phyloP scores from a whole-genome alignment of 78 protist genomes.

The Dictyostelium firmibasis region DNA sequence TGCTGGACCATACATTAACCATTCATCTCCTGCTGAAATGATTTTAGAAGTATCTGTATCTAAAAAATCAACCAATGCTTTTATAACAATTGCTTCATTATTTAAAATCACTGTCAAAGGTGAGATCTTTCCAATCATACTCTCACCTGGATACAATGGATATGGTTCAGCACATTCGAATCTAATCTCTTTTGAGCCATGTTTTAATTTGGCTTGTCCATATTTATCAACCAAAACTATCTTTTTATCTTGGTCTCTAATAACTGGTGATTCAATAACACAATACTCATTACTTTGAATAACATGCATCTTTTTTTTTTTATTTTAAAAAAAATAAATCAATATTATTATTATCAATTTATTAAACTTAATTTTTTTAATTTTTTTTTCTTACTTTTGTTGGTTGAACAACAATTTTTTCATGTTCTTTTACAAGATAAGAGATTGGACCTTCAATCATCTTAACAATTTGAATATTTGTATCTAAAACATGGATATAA shows the following conservation, averaged over 20 bases:
- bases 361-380: background rate
- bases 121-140: conserved; percentile 20
- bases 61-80: conserved; percentile 61
- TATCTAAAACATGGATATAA: conserved; percentile 41
- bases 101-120: conserved; percentile 45
- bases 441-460: conserved; percentile 76
- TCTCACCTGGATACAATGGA: conserved; percentile 84
- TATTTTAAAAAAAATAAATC: background rate
- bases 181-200: conserved; percentile 85
- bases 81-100: conserved; percentile 75
- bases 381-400: background rate
- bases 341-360: background rate
- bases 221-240: conserved; percentile 15
- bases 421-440: conserved; percentile 76
- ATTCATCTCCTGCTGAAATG: conserved; percentile 83
- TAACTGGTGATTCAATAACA: conserved; percentile 70
- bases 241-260: background rate
- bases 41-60: background rate
- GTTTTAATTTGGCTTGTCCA: conserved; percentile 68
- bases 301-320: background rate
- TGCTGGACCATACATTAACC: conserved; percentile 77
- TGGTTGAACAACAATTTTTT: conserved; percentile 61
- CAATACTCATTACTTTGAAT: conserved; percentile 77
- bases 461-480: conserved; percentile 12
- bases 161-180: conserved; percentile 61